Evolutionary conservation across 352 stramenopile genomes (phyloP), one percentile per base, ranked within the genome.

Genomic region (Phytophthora cryptogea): DNA sequence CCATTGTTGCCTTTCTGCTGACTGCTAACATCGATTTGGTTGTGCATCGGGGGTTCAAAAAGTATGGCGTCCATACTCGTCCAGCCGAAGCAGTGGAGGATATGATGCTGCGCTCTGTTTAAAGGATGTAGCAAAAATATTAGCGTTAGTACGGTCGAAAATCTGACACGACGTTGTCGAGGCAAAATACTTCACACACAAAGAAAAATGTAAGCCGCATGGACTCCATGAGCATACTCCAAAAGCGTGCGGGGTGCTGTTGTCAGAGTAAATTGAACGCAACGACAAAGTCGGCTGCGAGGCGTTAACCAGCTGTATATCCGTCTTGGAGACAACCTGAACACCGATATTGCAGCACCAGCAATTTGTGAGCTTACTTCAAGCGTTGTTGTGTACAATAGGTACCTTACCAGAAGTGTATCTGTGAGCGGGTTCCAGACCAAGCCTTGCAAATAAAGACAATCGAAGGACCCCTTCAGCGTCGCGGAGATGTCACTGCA

Each of bases 221-320:
- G 72, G 68, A 47, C 70, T 85, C 78, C 78, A 87, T 8, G 61
- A 71, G 26, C 59, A 76, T 3, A 62, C 45, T 14, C 63, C 68
- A 59, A 66, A 76, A 6, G 56, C 27, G 20, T 62, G 45, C 7
- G 17, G 35, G 26, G 47, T 55, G 9, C 28, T 48, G 23, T 30
- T 47, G 26, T 47, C 32, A n/a, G 42, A 48, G 31, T 62, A 36
- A 36, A 82, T 46, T 32, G 37, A 14, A 10, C 62, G 69, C 35
- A 13, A 52, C 16, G 51, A 53, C 20, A 71, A 36, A 11, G 49
- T 27, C 17, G 39, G 13, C 7, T 57, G 33, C 4, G 54, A 63
- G 4, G 61, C 54, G 40, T 69, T 46, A 16, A 82, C 36, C 41
- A 80, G n/a, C 32, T 51, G 10, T 28, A 82, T 43, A 2, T 72